Conservation (phyloP, 768 basidiomycete genomes). For the Trametes sanguinea region DNA sequence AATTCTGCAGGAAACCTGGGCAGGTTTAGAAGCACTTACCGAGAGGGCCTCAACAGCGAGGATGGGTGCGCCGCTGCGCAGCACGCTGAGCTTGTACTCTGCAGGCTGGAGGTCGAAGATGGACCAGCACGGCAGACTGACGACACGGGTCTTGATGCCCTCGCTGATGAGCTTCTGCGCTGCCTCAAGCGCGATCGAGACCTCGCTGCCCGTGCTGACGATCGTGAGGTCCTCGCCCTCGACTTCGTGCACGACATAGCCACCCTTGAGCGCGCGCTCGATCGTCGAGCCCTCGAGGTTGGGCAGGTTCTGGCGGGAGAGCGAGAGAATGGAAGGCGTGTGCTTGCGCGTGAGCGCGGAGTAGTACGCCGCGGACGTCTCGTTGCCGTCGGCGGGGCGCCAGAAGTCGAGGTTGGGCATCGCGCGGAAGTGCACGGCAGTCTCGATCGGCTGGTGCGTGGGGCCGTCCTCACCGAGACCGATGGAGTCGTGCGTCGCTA, state of each 20-base stretch:
- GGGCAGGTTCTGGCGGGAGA: slow-evolving; percentile 90
- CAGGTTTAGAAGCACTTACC: slow-evolving; percentile 36
- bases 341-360: slow-evolving; percentile 71
- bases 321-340: slow-evolving; percentile 82
- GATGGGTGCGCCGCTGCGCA: slow-evolving; percentile 88
- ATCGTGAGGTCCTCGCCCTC: slow-evolving; percentile 83
- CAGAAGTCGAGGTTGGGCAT: slow-evolving; percentile 91
- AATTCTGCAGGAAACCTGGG: not conserved
- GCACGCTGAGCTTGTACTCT: slow-evolving; percentile 79
- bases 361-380: slow-evolving; percentile 91
- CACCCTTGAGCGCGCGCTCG: slow-evolving; percentile 80
- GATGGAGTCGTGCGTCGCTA: slow-evolving; percentile 94
- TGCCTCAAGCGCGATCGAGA: slow-evolving; percentile 84
- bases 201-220: slow-evolving; percentile 89
- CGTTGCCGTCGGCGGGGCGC: slow-evolving; percentile 94
- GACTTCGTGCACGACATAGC: slow-evolving; percentile 87
- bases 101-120: slow-evolving; percentile 81
- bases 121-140: slow-evolving; percentile 88
- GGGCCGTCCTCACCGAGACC: slow-evolving; percentile 94
- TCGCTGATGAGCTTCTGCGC: slow-evolving; percentile 74
- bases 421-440: slow-evolving; percentile 82
- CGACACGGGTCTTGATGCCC: slow-evolving; percentile 80
- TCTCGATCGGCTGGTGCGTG: slow-evolving; percentile 95
- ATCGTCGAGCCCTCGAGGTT: slow-evolving; percentile 88
- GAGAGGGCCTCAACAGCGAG: slow-evolving; percentile 85